Evolutionary conservation across 2,329 filamentous ascomycete species (phyloP).

Genomic region (Immersiporthe knoxdaviesiana): DNA sequence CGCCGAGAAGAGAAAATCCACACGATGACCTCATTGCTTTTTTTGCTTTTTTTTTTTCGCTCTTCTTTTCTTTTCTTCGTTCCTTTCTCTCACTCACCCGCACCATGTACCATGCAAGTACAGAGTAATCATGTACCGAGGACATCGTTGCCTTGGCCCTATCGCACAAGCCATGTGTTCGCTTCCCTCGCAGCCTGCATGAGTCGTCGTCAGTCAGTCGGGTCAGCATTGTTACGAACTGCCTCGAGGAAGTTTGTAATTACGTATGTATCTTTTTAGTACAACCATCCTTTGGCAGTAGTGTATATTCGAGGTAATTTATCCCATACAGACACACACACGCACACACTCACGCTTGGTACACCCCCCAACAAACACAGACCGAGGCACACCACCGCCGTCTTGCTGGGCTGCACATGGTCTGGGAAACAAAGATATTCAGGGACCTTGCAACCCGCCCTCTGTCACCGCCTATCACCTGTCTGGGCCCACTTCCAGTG

Average conservation of each 20-base stretch:
- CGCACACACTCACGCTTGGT: too few relatives aligned
- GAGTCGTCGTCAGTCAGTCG: neutral
- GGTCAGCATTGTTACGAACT: neutral
- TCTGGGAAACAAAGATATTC: conserved; percentile 5
- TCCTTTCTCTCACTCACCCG: neutral
- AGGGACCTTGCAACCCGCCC: neutral
- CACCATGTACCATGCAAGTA: neutral
- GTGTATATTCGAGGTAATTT: neutral
- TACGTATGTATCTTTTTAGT: neutral
- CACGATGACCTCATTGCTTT: conserved; percentile 21
- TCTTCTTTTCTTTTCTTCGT: neutral
- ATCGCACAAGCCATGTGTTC: neutral
- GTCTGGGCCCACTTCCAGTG: neutral
- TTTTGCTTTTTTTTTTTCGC: neutral
- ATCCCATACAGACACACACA: neutral
- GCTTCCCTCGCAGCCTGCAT: neutral
- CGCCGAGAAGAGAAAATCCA: conserved; percentile 15
- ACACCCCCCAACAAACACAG: neutral
- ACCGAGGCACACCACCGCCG: neutral
- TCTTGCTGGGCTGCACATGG: conserved; percentile 1
- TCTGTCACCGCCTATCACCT: conserved; percentile 7
- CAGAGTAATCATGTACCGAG: too few relatives aligned
- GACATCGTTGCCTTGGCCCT: neutral
- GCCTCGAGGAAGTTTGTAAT: too few relatives aligned
- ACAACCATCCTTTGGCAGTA: too few relatives aligned